Conservation (phyloP, 345 rosid species). For the Laguncularia racemosa region DNA sequence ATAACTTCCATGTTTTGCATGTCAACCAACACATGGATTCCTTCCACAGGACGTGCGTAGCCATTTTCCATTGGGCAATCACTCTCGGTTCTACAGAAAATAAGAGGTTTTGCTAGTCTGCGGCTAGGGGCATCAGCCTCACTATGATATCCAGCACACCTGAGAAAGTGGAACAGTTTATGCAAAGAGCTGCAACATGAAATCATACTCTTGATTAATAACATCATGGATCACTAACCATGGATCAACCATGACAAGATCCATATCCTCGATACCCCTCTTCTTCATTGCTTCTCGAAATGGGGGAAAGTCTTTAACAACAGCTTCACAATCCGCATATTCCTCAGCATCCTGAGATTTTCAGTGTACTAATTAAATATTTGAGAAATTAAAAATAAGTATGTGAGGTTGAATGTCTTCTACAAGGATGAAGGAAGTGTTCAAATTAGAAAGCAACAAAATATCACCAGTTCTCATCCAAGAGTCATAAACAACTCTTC, state of each 20-base stretch:
- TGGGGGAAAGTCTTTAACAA: slow-evolving; percentile 55
- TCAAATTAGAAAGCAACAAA: slow-evolving; percentile 2
- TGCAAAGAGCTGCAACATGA: slow-evolving; percentile 1
- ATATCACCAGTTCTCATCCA: not conserved
- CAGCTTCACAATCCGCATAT: slow-evolving; percentile 73
- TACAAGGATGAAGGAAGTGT: not conserved
- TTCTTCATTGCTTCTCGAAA: slow-evolving; percentile 70
- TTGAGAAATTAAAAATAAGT: not conserved
- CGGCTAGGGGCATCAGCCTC: slow-evolving; percentile 68
- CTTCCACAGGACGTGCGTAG: slow-evolving; percentile 72
- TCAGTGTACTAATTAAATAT: not conserved
- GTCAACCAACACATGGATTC: slow-evolving; percentile 61
- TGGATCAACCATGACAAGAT: slow-evolving; percentile 72
- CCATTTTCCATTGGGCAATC: slow-evolving; percentile 79
- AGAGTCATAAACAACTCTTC: no score
- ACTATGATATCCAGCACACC: slow-evolving; percentile 69
- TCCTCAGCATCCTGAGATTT: slow-evolving; percentile 55
- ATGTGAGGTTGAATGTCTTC: not conserved
- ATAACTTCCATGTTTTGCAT: slow-evolving; percentile 74
- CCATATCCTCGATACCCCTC: slow-evolving; percentile 74
- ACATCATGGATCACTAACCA: slow-evolving; percentile 31
- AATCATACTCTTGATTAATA: no score
- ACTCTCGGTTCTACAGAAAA: slow-evolving; percentile 65
- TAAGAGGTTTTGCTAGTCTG: slow-evolving; percentile 60
- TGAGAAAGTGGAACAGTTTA: slow-evolving; percentile 12